These are phyloP conservation scores for Fusarium lateritium DNA, from an alignment of 2,329 filamentous ascomycete genomes.

Conservation along the genomic window DNA sequence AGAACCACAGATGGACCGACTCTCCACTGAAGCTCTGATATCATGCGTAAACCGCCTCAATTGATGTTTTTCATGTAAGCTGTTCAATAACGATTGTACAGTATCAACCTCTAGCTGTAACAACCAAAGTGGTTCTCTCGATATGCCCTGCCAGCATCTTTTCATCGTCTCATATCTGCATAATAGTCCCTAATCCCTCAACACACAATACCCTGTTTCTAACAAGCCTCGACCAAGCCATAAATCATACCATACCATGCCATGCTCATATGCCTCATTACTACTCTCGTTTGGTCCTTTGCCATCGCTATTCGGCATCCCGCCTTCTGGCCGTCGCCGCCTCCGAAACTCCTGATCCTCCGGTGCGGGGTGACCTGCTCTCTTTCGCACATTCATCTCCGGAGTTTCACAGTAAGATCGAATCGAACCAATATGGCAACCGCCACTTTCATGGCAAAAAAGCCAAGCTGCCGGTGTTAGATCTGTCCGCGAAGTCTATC, in stretches of 20 bases:
- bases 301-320: slow-evolving; percentile 49
- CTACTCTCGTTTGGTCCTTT: slow-evolving; percentile 28
- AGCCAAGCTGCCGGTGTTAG: slow-evolving; percentile 7
- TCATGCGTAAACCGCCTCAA: slow-evolving; percentile 24
- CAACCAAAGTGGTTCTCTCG: neutral
- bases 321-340: slow-evolving; percentile 34
- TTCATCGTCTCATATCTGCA: slow-evolving; percentile 20
- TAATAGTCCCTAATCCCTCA: slow-evolving; percentile 1
- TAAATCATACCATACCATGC: slow-evolving; percentile 16
- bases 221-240: slow-evolving; percentile 4
- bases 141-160: too few relatives aligned
- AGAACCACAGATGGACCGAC: slow-evolving; percentile 38
- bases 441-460: slow-evolving; percentile 7
- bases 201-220: neutral
- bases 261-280: slow-evolving; percentile 1
- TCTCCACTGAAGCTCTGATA: slow-evolving; percentile 26
- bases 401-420: slow-evolving; percentile 8
- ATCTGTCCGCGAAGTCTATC: slow-evolving; percentile 3
- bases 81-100: neutral
- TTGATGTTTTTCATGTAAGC: slow-evolving; percentile 10
- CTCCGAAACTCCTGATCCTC: slow-evolving; percentile 31
- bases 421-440: slow-evolving; percentile 1
- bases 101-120: neutral
- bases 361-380: slow-evolving; percentile 33
- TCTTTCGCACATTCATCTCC: slow-evolving; percentile 45